A percentile compares a stretch with the other conserved stretches of the same genome.
phyloP scores from a whole-genome alignment of 148 eudicot species.

The Persicaria maculosa region DNA sequence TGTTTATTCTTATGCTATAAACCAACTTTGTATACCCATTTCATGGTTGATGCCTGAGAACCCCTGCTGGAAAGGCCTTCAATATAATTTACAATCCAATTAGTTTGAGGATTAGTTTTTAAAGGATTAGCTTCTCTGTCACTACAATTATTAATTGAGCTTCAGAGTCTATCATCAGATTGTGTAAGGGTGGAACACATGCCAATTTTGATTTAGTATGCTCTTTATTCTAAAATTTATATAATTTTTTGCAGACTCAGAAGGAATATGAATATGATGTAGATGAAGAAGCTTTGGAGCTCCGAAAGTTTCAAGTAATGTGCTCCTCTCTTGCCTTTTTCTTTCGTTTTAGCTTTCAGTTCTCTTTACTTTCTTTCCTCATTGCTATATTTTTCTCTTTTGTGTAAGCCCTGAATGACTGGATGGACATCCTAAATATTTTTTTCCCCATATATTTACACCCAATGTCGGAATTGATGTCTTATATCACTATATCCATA shows the following conservation, averaged over 20 bases:
- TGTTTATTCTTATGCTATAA: background rate
- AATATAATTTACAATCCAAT: background rate
- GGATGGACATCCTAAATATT: background rate
- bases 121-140: background rate
- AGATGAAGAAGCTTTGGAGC: conserved; percentile 73
- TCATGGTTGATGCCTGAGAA: background rate
- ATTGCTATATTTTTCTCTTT: background rate
- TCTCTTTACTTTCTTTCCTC: background rate
- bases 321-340: background rate
- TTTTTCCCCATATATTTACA: background rate
- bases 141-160: background rate
- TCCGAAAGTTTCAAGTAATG: conserved; percentile 66
- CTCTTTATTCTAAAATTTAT: background rate
- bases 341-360: background rate
- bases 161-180: background rate
- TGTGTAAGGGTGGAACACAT: background rate
- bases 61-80: background rate
- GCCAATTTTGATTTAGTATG: background rate
- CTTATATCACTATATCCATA: background rate
- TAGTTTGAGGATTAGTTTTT: background rate
- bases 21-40: background rate
- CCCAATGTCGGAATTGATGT: background rate
- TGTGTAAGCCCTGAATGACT: background rate
- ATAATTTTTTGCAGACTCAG: conserved; percentile 37
- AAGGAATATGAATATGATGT: conserved; percentile 74